Evolutionary conservation across 495 filamentous ascomycete genomes (phyloP).

Genomic region (Daldinia vernicosa): DNA sequence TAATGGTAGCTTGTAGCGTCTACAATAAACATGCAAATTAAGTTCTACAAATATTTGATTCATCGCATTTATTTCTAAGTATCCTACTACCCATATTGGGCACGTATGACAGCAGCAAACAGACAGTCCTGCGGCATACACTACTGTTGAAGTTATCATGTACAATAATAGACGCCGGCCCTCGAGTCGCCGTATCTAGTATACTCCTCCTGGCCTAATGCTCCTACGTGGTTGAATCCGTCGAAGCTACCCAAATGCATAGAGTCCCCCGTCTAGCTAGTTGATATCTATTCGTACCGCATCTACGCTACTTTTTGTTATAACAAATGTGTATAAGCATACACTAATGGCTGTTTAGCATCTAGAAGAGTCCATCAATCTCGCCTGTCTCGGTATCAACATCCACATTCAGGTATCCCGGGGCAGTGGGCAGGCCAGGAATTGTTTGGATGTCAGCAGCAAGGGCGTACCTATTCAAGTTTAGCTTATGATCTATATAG

Average conservation of each 20-base stretch:
- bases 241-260: constrained; percentile 21
- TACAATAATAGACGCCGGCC: constrained; percentile 27
- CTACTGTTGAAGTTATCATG: constrained; percentile 47
- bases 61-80: constrained; percentile 4
- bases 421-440: constrained; percentile 92
- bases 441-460: constrained; percentile 99
- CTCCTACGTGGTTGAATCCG: constrained; percentile 40
- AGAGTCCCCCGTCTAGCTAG: constrained; percentile 9
- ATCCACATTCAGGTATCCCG: constrained; percentile 96
- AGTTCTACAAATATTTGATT: not conserved
- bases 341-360: not conserved
- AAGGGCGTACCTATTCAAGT: constrained; percentile 76
- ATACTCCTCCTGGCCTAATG: constrained; percentile 20
- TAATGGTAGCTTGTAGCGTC: too few species aligned
- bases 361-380: constrained; percentile 92
- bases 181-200: constrained; percentile 12
- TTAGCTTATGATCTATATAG: constrained; percentile 15
- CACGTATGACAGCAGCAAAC: not conserved
- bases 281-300: constrained; percentile 15
- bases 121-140: constrained; percentile 31
- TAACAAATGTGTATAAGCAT: not conserved
- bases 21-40: too few species aligned
- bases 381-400: constrained; percentile 93
- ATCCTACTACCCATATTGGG: not conserved
- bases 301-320: constrained; percentile 11